These are phyloP conservation scores for Malassezia japonica DNA, from an alignment of 1,284 basidiomycete species.

Conservation along the genomic window DNA sequence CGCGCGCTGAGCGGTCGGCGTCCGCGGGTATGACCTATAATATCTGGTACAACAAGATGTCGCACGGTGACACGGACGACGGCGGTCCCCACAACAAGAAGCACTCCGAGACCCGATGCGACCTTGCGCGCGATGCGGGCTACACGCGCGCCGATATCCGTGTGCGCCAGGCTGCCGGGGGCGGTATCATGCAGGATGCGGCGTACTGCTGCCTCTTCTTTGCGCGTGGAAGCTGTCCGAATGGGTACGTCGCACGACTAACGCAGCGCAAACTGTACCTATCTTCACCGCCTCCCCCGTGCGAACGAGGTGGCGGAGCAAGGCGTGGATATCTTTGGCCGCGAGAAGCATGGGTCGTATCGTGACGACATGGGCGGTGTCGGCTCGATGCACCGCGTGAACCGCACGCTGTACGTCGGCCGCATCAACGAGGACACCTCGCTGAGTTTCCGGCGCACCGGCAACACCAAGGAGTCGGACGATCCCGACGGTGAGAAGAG, in stretches of 20 bases:
- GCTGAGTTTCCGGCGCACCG: conserved; percentile 20
- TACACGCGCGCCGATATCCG: conserved; percentile 56
- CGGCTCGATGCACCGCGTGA: conserved; percentile 84
- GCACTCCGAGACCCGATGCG: conserved; percentile 80
- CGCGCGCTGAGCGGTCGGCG: conserved; percentile 26
- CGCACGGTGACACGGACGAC: conserved; percentile 53
- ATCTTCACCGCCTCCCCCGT: conserved; percentile 66
- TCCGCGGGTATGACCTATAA: conserved; percentile 52
- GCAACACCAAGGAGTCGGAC: conserved; percentile 23
- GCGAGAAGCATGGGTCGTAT: conserved; percentile 94
- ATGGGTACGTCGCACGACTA: too few species aligned
- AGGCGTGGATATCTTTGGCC: conserved; percentile 89
- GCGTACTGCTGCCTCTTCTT: conserved; percentile 93
- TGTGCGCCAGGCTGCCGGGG: conserved; percentile 2
- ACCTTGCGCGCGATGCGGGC: conserved; percentile 76
- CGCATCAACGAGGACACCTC: conserved; percentile 56
- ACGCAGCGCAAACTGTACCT: conserved; percentile 89
- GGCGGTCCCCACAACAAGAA: conserved; percentile 57
- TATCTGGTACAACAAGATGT: conserved; percentile 99
- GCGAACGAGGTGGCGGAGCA: conserved; percentile 67
- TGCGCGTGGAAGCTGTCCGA: conserved; percentile 88
- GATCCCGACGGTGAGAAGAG: conserved; percentile 22
- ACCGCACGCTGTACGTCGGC: conserved; percentile 88
- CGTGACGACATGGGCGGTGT: conserved; percentile 99
- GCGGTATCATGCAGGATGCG: conserved; percentile 54